Evolutionary conservation across 805 yeast genomes (phyloP), one percentile per base, ranked within the genome.

Genomic region (Scheffersomyces lignosus): DNA sequence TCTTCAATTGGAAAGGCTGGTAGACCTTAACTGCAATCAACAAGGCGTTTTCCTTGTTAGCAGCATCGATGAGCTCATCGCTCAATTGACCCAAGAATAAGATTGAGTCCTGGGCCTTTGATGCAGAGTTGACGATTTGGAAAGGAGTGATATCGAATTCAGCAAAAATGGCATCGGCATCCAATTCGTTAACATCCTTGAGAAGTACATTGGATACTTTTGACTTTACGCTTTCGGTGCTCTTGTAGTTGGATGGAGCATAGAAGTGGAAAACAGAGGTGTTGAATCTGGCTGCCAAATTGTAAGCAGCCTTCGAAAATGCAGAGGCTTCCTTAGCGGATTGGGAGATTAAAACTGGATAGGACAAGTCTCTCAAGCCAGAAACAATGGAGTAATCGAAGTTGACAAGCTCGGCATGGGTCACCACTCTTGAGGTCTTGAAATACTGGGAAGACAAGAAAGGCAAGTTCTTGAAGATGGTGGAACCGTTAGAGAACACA

Each of bases 211-310:
- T 44, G 9, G 28, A 35, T 5, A 49, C 47, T 10, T 37, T 44
- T 8, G 28, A 35, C 31, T 49, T 38, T 15, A 41, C 22, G 31
- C 44, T 52, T 15, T 44, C 44, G 4, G 39, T 39, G 12, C 40
- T 17, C 20, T 39, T 42, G 25, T 40, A 42, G 30, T 45, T 47
- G 9, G 59, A 46, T 3, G 67, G 64, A 18, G 64, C 56, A 54
- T 75, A 82, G 56, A 89, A 85, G 62, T 89, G 96, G 41, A 89
- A 70, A 4, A 86, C 87, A 1, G 93, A 77, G 33, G 64, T 68
- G 4, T 60, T 44, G 23, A 73, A 58, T 37, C 64, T 63, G 24
- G 67, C 58, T 5, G 90, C 76, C 27, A 81, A 58, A 30, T 78
- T 62, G 48, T 79, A 76, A 2, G 95, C 78, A 17, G 80, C 74